These are phyloP conservation scores for Apophysomyces elegans DNA, from an alignment of 371 early-diverging fungal species.

Conservation along the genomic window DNA sequence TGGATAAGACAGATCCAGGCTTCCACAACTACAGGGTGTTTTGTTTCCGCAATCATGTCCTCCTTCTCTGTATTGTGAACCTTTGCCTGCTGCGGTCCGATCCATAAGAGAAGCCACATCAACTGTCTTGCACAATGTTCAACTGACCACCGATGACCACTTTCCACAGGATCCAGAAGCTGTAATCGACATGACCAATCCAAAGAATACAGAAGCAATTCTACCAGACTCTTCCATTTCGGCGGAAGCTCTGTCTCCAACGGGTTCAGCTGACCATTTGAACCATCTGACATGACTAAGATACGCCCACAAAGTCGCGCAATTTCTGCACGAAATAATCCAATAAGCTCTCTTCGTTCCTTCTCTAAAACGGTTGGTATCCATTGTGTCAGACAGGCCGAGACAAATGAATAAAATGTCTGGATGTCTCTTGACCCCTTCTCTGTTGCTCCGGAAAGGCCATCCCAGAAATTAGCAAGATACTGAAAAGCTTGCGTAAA, in stretches of 20 bases:
- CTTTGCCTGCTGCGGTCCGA: background rate
- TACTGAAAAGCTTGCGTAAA: slow-evolving; percentile 2
- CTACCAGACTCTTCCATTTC: background rate
- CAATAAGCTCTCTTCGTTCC: background rate
- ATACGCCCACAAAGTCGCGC: background rate
- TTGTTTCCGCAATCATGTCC: background rate
- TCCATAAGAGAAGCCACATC: background rate
- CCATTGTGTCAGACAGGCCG: slow-evolving; percentile 1
- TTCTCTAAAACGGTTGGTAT: background rate
- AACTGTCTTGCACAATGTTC: background rate
- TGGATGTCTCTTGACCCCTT: background rate
- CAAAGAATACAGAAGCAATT: slow-evolving; percentile 1
- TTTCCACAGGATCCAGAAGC: background rate
- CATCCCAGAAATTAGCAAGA: slow-evolving; percentile 4
- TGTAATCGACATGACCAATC: slow-evolving; percentile 5
- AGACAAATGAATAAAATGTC: background rate
- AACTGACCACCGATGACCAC: background rate
- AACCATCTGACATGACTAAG: background rate
- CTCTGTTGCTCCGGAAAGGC: background rate
- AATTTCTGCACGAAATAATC: background rate
- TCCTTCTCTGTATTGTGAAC: background rate
- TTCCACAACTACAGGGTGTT: background rate
- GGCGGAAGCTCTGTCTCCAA: background rate
- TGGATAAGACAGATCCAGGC: slow-evolving; percentile 1
- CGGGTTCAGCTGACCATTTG: background rate